Conservation (phyloP, 306 rosid genomes). For the Corylus avellana region DNA sequence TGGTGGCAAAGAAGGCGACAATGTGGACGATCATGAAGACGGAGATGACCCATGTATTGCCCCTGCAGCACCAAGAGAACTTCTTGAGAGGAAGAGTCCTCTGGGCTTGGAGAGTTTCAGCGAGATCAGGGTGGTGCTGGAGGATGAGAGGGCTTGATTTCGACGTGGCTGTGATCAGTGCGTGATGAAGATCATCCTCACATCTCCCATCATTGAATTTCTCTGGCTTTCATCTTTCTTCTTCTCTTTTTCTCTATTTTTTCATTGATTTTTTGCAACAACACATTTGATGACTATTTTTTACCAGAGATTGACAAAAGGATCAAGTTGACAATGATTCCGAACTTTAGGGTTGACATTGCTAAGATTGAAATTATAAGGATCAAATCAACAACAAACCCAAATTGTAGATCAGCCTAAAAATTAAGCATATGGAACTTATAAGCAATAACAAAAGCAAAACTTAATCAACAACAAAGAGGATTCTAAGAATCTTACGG, state of each 20-base stretch:
- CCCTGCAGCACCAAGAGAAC: constrained; percentile 28
- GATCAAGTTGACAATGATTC: background rate
- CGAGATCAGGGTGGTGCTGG: no score
- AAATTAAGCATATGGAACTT: constrained; percentile 25
- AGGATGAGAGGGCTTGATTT: no score
- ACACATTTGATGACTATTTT: background rate
- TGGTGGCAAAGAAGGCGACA: constrained; percentile 62
- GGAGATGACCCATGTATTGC: constrained; percentile 79
- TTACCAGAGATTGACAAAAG: background rate
- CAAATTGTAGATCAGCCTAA: background rate
- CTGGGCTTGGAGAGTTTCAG: constrained; percentile 12
- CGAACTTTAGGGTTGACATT: background rate
- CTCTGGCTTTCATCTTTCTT: no score
- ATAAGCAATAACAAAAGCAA: constrained; percentile 15
- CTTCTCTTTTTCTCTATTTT: no score
- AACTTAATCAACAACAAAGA: constrained; percentile 17
- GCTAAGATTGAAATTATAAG: background rate
- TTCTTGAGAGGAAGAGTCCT: constrained; percentile 40
- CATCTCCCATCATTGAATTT: no score
- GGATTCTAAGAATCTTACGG: constrained; percentile 63
- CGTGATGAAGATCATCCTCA: no score
- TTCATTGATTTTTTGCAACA: background rate
- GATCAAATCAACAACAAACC: background rate
- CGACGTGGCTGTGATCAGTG: no score
- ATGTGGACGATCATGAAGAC: constrained; percentile 63